These are phyloP conservation scores for Candida boleticola DNA, from an alignment of 805 yeast species.

Conservation along the genomic window DNA sequence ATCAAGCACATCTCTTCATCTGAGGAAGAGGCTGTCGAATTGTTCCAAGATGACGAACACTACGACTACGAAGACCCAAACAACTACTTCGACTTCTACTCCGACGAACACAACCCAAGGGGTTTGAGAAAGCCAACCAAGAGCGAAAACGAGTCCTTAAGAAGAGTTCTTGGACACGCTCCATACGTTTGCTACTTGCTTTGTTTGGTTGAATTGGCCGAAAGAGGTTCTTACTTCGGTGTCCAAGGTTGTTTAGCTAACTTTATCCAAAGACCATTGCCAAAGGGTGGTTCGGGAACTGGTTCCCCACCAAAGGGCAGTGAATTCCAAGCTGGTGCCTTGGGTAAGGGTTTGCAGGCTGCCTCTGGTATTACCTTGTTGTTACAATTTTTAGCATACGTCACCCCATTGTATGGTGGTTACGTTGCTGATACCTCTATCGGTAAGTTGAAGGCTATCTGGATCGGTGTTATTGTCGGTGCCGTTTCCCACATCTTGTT, in stretches of 20 bases:
- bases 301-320: slow-evolving; percentile 36
- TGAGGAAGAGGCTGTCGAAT: background rate
- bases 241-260: slow-evolving; percentile 43
- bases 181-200: slow-evolving; percentile 50
- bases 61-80: slow-evolving; percentile 21
- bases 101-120: slow-evolving; percentile 33
- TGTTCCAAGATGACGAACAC: background rate
- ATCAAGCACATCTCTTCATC: background rate
- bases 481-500: slow-evolving; percentile 47
- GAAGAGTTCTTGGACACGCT: slow-evolving; percentile 45
- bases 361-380: slow-evolving; percentile 47
- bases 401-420: slow-evolving; percentile 51
- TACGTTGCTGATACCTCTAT: slow-evolving; percentile 47
- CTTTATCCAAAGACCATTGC: slow-evolving; percentile 52
- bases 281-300: slow-evolving; percentile 46
- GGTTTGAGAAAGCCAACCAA: slow-evolving; percentile 36
- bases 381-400: slow-evolving; percentile 48
- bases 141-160: slow-evolving; percentile 21
- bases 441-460: slow-evolving; percentile 48
- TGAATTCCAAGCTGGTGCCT: slow-evolving; percentile 50
- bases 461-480: slow-evolving; percentile 49
- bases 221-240: slow-evolving; percentile 55
- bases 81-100: slow-evolving; percentile 19
- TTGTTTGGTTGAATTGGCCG: slow-evolving; percentile 51
- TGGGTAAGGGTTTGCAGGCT: slow-evolving; percentile 42